Conservation (phyloP, 805 yeast species). For the Teunomyces cretensis region DNA sequence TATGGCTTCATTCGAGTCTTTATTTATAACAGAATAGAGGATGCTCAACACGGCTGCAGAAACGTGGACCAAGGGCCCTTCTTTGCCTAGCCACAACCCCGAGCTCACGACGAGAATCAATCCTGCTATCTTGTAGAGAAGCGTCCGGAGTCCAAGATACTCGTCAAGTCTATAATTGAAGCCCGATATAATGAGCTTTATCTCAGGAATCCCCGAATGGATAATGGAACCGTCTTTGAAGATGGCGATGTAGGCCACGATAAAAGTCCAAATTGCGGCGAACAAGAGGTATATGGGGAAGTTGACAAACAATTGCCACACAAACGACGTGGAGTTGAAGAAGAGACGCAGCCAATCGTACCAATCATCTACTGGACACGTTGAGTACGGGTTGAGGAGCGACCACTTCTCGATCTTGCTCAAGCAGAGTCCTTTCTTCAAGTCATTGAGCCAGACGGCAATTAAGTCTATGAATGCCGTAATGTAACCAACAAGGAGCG, state of each 20-base stretch:
- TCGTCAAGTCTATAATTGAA: constrained; percentile 45
- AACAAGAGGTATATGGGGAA: constrained; percentile 36
- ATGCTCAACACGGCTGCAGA: constrained; percentile 57
- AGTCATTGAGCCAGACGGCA: constrained; percentile 51
- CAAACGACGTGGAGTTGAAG: constrained; percentile 17
- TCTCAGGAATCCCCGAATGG: constrained; percentile 71
- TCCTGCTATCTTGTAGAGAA: constrained; percentile 58
- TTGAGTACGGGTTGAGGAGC: constrained; percentile 40
- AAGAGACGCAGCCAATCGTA: constrained; percentile 35
- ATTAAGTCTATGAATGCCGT: constrained; percentile 50
- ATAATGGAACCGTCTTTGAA: constrained; percentile 26
- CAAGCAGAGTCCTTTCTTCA: constrained; percentile 53
- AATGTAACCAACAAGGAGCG: constrained; percentile 47
- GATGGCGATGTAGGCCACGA: constrained; percentile 32
- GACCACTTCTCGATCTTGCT: constrained; percentile 39
- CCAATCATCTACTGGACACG: constrained; percentile 44
- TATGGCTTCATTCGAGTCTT: constrained; percentile 52
- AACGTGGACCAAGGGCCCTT: constrained; percentile 84
- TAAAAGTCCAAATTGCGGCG: constrained; percentile 21
- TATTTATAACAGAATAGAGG: constrained; percentile 29
- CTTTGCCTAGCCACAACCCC: constrained; percentile 82
- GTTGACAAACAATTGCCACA: constrained; percentile 24
- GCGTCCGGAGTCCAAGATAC: constrained; percentile 51
- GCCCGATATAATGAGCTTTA: constrained; percentile 68
- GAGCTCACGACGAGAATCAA: constrained; percentile 66